Base-by-base conservation (phyloP, 2,329 filamentous ascomycete genomes). In the Plectosphaerella plurivora region DNA sequence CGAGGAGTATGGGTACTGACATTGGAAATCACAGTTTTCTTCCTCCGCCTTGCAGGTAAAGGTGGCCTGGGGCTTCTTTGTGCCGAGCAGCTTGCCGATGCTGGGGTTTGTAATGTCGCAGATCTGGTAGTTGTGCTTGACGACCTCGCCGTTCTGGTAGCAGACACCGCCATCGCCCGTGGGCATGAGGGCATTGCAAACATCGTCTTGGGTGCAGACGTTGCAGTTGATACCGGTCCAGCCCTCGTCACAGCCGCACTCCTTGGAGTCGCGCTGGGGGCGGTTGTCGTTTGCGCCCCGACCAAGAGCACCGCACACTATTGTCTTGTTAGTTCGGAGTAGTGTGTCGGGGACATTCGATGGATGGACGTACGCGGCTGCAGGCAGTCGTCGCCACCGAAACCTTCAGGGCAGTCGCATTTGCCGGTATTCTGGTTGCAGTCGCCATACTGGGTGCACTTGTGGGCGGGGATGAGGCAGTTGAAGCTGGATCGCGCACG, bases 161-260 rank as follows among this genome's bases (percentile, higher is more conserved):
- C 94, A 99, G 11, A 96, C 86, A 33, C 91, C 94, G 45, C 87
- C 91, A 55, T 90, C 82, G 4, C 82, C 82, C 14, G 87, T 84
- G 4, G 90, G 89, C 86, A 96, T 96, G 70, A 99, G 76, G 35
- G 89, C 86, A 66, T 94, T 84, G 65, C 94, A 99, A 15, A 89
- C 92, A 60, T 87, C 76, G 67, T 97, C 80, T 4, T 85, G 84
- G 55, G 87, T 85, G 72, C 94, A 99, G 52, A 99, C 90, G 63
- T 94, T 99, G 82, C 94, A 99, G 76, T 99, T 99, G 73, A 99
- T 93, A 57, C 94, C 94, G 41, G 83, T 83, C 94, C 94, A 99
- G 52, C 94, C 94, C 37, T 96, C 89, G 65, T 92, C 88, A 69
- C 94, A 99, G 42, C 91, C 75, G 72, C 94, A 99, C 5, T 37